Base-by-base conservation (phyloP, 257 asterid genomes). In the Plectranthus barbatus region DNA sequence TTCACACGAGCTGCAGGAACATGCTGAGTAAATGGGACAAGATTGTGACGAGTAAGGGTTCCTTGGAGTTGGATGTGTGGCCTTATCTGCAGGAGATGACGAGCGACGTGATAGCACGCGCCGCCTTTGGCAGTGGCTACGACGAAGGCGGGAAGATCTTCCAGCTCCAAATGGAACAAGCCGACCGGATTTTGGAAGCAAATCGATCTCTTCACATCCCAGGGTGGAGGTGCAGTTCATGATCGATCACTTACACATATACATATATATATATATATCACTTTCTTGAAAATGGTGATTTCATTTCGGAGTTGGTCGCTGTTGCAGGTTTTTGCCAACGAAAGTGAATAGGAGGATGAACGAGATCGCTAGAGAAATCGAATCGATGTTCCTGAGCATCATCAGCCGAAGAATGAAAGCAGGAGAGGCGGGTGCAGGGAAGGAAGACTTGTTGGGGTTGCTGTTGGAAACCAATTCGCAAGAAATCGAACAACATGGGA, bases 61-160 rank as follows among this genome's bases (percentile, higher is more conserved):
- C 77, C 2, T 18, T 5, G 12, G 95, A 83, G 40, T 5, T 86
- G 54, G 88, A 86, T 14, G 84, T 86, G 37, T 77, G 77, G 81
- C 85, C 88, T 39, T 57, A 73, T 72, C 76, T 86, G 53, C 80
- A 81, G 61, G 67, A 67, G 17, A 34, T 83, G 33, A 76, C 94
- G 2, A 63, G 83, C 8, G 84, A 85, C 44, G 90, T 76, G 10
- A 75, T 85, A 41, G 75, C 94, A 0, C 75, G 84, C 5, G 76
- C 84, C 4, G 82, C 90, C 0, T 86, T 83, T 68, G 90, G 90
- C 1, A 80, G 84, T 52, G 76, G 64, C 69, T 81, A 73, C 50
- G 82, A 79, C 54, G 81, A 83, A 65, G 95, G 91, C 3, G 70
- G 72, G 46, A 76, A 56, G 73, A 76, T 86, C 17, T 83, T 77